A percentile compares a stretch with the other conserved stretches of the same genome.
phyloP scores from a whole-genome alignment of 257 asterid species.

The Ilex asprella region DNA sequence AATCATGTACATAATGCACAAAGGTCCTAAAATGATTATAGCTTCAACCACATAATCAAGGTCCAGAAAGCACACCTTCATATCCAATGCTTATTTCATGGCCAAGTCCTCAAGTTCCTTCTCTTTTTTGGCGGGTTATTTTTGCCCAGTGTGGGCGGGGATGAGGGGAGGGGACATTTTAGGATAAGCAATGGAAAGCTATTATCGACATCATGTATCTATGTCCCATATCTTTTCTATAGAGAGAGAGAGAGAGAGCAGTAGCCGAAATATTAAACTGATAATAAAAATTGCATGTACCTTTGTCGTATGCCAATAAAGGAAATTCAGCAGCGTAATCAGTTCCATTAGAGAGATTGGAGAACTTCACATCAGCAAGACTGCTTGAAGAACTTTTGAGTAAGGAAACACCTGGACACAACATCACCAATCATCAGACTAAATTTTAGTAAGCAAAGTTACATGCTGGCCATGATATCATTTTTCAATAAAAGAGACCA shows the following conservation, averaged over 20 bases:
- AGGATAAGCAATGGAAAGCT: no score
- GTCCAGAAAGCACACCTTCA: no score
- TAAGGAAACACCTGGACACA: constrained; percentile 41
- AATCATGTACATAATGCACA: no score
- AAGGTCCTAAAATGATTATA: no score
- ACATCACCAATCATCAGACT: constrained; percentile 7
- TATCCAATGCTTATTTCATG: no score
- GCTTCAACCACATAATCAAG: no score
- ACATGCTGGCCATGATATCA: not conserved
- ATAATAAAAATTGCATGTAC: constrained; percentile 9
- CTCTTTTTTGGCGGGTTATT: no score
- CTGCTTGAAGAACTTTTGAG: constrained; percentile 23
- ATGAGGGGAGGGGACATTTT: no score
- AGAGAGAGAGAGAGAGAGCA: not conserved
- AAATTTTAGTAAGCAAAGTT: constrained; percentile 1
- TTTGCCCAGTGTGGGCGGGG: no score
- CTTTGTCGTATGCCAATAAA: constrained; percentile 15
- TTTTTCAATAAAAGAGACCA: not conserved
- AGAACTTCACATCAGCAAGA: constrained; percentile 25
- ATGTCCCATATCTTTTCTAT: no score
- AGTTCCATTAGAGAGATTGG: constrained; percentile 24
- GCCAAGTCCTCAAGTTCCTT: no score
- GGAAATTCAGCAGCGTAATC: constrained; percentile 13
- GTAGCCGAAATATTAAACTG: not conserved
- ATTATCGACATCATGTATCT: no score